Evolutionary conservation across 441 rosid genomes (phyloP), one percentile per base, ranked within the genome.

Genomic region (Mallotus repandus): DNA sequence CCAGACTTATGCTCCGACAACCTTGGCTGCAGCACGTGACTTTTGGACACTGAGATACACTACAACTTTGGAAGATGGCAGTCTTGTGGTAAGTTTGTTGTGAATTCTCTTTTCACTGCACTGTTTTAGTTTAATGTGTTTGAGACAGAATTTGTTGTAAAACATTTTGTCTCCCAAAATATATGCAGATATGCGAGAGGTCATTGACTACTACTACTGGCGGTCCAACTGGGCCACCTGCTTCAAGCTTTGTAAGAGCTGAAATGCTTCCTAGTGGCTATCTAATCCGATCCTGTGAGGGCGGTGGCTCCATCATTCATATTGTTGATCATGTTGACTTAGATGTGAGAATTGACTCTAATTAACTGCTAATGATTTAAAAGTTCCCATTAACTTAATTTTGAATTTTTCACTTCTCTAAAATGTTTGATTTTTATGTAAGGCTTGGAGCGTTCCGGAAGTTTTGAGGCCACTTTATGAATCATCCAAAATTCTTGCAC

Each of bases 401-500:
- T 55, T 19, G 49, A 57, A 59, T 52, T n/a, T 2, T 21, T 59
- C 32, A 25, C 61, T 65, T 57, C 43, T 52, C 32, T 68, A 52
- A 63, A 49, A 8, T 70, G 50, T 58, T 66, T 59, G 11, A 67
- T 18, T 75, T 78, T 66, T 53, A 12, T 74, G 48, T 3, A 72
- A 95, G 99, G 96, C 84, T 69, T 91, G 92, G 92, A 93, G 93
- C 59, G 98, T 95, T 71, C 99, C 99, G 64, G 99, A 93, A 84
- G 97, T 95, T 76, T 81, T 95, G 72, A 86, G 97, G 76, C 99
- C 99, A 55, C 96, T 92, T 48, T 93, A 95, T 63, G 98, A 91
- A 76, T 95, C 99, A 32, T 91, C 94, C 13, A 92, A 88, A 84
- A 83, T 93, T 68, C 91, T 92, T 74, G 99, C 99, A 72, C 99